A percentile compares a stretch with the other conserved stretches of the same genome.
phyloP scores from a whole-genome alignment of 371 early-diverging fungal genomes.

The Mucor velutinosus region DNA sequence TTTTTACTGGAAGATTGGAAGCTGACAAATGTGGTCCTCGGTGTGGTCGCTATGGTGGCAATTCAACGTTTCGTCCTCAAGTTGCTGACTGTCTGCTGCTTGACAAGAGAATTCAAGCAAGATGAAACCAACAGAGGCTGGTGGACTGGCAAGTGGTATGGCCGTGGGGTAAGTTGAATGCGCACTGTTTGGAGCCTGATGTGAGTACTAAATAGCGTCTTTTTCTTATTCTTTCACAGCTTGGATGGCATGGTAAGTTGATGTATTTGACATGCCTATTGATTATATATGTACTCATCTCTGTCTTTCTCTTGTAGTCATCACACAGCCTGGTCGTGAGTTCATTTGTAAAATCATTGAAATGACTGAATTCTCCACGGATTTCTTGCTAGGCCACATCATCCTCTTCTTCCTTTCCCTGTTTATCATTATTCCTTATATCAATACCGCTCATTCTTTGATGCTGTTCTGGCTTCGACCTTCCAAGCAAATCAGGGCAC shows the following conservation, averaged over 20 bases:
- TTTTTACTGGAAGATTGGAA: slow-evolving; percentile 74
- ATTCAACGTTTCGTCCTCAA: slow-evolving; percentile 76
- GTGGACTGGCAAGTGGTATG: slow-evolving; percentile 92
- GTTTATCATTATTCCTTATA: slow-evolving; percentile 73
- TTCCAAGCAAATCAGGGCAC: slow-evolving; percentile 77
- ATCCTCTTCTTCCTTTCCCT: slow-evolving; percentile 73
- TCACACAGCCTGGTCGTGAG: slow-evolving; percentile 79
- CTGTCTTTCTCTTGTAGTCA: slow-evolving; percentile 30
- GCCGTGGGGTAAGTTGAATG: slow-evolving; percentile 67
- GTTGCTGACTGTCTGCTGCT: slow-evolving; percentile 65
- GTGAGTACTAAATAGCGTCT: not conserved
- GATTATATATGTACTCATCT: not conserved
- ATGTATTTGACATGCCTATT: not conserved
- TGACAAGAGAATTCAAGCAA: slow-evolving; percentile 83
- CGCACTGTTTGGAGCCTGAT: not conserved
- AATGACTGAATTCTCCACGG: slow-evolving; percentile 81
- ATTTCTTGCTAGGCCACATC: slow-evolving; percentile 76
- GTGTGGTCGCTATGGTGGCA: slow-evolving; percentile 64
- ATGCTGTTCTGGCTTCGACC: slow-evolving; percentile 89
- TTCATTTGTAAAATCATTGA: slow-evolving; percentile 86
- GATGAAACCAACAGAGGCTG: slow-evolving; percentile 84
- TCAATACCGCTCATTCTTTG: slow-evolving; percentile 79
- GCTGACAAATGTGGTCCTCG: slow-evolving; percentile 63
- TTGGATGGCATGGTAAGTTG: slow-evolving; percentile 50
- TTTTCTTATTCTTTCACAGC: slow-evolving; percentile 21